Percentiles rank a stretch among this genome's conserved stretches.
phyloP scores from a whole-genome alignment of 768 basidiomycete species.

The Leccinum boreale region DNA sequence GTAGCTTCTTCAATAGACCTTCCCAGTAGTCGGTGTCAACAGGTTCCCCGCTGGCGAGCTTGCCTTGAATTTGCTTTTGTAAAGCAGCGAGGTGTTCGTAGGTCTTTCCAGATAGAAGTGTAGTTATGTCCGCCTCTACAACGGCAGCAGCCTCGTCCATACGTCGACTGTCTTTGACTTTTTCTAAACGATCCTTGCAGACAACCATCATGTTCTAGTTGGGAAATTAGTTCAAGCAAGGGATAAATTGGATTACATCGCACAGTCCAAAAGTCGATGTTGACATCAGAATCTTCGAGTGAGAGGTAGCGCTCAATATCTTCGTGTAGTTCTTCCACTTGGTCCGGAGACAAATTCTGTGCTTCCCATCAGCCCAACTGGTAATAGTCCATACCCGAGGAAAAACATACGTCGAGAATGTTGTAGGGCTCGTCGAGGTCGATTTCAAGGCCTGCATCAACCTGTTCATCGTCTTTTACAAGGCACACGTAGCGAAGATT shows the following conservation, averaged over 20 bases:
- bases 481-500: conserved; percentile 91
- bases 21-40: conserved; percentile 99
- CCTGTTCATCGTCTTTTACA: conserved; percentile 68
- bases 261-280: conserved; percentile 98
- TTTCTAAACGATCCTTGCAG: conserved; percentile 85
- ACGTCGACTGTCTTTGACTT: conserved; percentile 58
- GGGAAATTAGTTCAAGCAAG: conserved; percentile 3
- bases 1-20: conserved; percentile 79
- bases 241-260: conserved; percentile 18
- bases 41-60: conserved; percentile 88
- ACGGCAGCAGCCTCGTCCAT: conserved; percentile 68
- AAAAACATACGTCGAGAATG: conserved; percentile 80
- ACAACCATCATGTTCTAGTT: conserved; percentile 94
- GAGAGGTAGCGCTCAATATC: conserved; percentile 92
- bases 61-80: conserved; percentile 83
- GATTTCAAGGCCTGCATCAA: conserved; percentile 91
- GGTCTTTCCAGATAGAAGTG: conserved; percentile 79
- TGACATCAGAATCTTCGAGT: conserved; percentile 78
- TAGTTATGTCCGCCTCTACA: conserved; percentile 82
- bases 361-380: conserved; percentile 8
- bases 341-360: conserved; percentile 80
- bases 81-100: conserved; percentile 80
- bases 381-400: neutral
- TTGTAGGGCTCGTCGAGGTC: conserved; percentile 98
- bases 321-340: conserved; percentile 90